phyloP scores from a whole-genome alignment of 805 yeast species.

The Metschnikowia lunata region DNA sequence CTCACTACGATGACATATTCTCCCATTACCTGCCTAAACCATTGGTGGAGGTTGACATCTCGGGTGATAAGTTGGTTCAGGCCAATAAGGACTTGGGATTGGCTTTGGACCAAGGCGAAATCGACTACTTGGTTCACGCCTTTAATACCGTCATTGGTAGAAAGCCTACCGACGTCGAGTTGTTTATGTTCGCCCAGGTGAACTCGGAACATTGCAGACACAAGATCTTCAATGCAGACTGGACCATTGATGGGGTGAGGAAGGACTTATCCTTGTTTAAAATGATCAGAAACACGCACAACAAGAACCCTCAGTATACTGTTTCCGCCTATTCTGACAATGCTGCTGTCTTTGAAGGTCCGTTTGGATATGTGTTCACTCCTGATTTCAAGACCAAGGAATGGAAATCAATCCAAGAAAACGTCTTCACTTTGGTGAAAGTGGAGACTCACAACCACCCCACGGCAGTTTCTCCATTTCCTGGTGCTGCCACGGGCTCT shows the following conservation, averaged over 20 bases:
- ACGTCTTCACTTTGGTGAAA: constrained; percentile 83
- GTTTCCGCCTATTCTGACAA: constrained; percentile 94
- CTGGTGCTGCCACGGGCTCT: constrained; percentile 99
- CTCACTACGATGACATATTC: constrained; percentile 66
- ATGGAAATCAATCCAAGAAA: constrained; percentile 74
- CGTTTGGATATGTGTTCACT: constrained; percentile 69
- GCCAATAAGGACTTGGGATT: constrained; percentile 86
- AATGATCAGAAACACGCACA: constrained; percentile 94
- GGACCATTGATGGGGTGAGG: constrained; percentile 85
- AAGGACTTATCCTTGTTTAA: constrained; percentile 77
- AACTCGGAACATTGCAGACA: constrained; percentile 99
- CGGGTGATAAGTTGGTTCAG: constrained; percentile 55
- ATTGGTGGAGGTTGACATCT: constrained; percentile 65
- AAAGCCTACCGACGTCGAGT: constrained; percentile 95
- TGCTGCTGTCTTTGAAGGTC: constrained; percentile 92
- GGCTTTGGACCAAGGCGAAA: constrained; percentile 93
- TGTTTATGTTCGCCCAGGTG: constrained; percentile 99
- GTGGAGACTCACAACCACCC: constrained; percentile 99
- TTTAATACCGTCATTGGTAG: constrained; percentile 72
- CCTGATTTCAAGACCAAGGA: constrained; percentile 70
- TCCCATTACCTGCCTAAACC: constrained; percentile 80
- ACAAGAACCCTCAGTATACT: constrained; percentile 72
- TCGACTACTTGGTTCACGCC: constrained; percentile 78
- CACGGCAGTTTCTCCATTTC: constrained; percentile 97
- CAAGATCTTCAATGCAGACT: constrained; percentile 96